phyloP scores from a whole-genome alignment of 148 eudicot genomes.

The Camellia japonica region DNA sequence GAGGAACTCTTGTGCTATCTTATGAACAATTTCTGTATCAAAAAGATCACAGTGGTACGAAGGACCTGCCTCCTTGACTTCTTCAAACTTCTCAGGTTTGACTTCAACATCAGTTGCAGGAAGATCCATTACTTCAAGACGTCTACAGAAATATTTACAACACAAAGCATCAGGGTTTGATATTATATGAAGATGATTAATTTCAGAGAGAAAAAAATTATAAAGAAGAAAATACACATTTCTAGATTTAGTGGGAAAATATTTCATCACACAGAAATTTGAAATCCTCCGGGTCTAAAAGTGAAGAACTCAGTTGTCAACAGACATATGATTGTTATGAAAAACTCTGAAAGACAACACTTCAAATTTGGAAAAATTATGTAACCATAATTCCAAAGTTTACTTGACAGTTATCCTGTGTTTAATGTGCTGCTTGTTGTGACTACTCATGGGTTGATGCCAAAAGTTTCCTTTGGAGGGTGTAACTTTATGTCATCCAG shows the following conservation, averaged over 20 bases:
- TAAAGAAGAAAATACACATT: neutral
- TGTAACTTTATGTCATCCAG: neutral
- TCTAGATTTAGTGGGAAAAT: neutral
- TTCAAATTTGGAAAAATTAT: neutral
- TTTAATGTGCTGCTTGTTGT: neutral
- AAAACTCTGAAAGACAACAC: neutral
- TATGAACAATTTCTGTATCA: constrained; percentile 68
- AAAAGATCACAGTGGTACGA: constrained; percentile 57
- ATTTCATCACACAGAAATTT: neutral
- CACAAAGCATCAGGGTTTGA: neutral
- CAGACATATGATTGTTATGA: neutral
- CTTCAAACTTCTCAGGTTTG: constrained; percentile 60
- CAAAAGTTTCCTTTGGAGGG: neutral
- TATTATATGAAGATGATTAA: neutral
- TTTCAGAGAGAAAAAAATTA: neutral
- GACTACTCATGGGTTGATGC: no score
- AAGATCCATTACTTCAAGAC: constrained; percentile 46
- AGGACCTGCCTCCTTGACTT: constrained; percentile 47
- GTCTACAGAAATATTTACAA: neutral
- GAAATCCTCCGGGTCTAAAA: neutral
- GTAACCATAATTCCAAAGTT: no score
- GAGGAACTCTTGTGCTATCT: constrained; percentile 70
- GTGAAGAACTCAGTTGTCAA: neutral
- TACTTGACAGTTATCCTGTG: neutral
- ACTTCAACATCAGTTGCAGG: constrained; percentile 49